Evolutionary conservation across 2,329 filamentous ascomycete species (phyloP).

Genomic region (Alternaria alternata): DNA sequence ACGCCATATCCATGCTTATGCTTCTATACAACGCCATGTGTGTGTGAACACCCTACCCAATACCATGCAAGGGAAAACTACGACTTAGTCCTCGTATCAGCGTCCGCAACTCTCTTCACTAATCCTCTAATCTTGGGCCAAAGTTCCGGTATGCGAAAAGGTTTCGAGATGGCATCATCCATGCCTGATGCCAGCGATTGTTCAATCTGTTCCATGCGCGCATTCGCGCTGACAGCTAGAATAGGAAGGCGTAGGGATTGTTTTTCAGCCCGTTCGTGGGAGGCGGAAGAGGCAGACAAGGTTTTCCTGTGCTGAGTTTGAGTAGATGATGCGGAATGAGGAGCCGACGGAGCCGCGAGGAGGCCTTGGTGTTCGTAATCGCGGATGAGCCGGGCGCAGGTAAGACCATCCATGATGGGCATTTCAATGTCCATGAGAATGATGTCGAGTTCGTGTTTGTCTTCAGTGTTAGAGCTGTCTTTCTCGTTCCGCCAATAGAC

Average conservation of each 20-base stretch:
- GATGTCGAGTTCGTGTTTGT: constrained; percentile 28
- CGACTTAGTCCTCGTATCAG: not conserved
- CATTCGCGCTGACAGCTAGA: constrained; percentile 48
- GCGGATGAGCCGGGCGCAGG: constrained; percentile 39
- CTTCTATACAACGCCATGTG: not conserved
- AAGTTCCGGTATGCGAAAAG: constrained; percentile 35
- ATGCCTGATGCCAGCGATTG: constrained; percentile 42
- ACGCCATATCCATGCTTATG: not conserved
- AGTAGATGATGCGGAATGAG: constrained; percentile 2
- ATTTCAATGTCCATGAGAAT: constrained; percentile 48
- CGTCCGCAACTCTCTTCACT: constrained; percentile 10
- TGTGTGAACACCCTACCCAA: not conserved
- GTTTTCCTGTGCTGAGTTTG: not conserved
- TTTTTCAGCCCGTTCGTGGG: not conserved
- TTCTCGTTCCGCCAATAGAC: constrained; percentile 30
- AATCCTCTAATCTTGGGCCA: constrained; percentile 28
- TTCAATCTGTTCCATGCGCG: constrained; percentile 43
- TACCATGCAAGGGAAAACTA: not conserved
- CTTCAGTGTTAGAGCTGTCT: not conserved
- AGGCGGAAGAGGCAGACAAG: not conserved
- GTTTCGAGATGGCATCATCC: constrained; percentile 42
- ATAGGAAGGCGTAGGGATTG: constrained; percentile 32
- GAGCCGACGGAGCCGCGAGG: constrained; percentile 12
- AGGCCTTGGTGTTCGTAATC: constrained; percentile 36
- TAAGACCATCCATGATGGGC: constrained; percentile 47